Evolutionary conservation across 345 rosid species (phyloP), one percentile per base, ranked within the genome.

Genomic region (Fremontodendron californicum): DNA sequence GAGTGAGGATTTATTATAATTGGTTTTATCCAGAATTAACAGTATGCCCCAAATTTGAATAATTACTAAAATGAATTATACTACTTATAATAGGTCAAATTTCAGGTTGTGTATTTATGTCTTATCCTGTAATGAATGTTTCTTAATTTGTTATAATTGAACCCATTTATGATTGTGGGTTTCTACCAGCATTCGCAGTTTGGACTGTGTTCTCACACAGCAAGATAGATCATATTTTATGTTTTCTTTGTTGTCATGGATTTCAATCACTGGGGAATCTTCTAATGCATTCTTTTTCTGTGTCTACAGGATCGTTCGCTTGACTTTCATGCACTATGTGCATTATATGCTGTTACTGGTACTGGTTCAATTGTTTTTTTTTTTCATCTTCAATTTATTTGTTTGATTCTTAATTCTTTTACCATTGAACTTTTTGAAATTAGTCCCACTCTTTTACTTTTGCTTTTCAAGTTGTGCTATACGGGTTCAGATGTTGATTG

Each of bases 281-380:
- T 79, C 73, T 86, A 71, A 81, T 76, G 76, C 39, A 73, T 25
- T 61, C 64, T 3, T 58, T 78, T 42, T 79, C 77, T 55, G 71
- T 62, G 39, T 61, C 54, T 75, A 55, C 94, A 96, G 99, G 99
- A 96, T 80, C 98, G 98, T 5, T 96, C 99, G 78, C 93, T 94
- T 48, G 98, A 96, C 85, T 96, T 96, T 67, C 78, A 73, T n/a
- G 91, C 86, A 58, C 81, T 96, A 52, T 96, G 98, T 81, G 99
- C 99, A 49, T 78, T 94, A 55, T 96, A 96, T 80, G 98, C 99
- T 60, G 98, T 96, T 82, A 96, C 99, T 27, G 99, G 99, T 94
- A 90, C 74, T 77, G 7, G 55, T 75, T 52, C 77, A 16, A 23
- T 10, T 63, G 10, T 1, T 0, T 37, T 37, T 37, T 19, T 9